Base-by-base conservation (phyloP, 306 rosid genomes). In the Vachellia collinsii region DNA sequence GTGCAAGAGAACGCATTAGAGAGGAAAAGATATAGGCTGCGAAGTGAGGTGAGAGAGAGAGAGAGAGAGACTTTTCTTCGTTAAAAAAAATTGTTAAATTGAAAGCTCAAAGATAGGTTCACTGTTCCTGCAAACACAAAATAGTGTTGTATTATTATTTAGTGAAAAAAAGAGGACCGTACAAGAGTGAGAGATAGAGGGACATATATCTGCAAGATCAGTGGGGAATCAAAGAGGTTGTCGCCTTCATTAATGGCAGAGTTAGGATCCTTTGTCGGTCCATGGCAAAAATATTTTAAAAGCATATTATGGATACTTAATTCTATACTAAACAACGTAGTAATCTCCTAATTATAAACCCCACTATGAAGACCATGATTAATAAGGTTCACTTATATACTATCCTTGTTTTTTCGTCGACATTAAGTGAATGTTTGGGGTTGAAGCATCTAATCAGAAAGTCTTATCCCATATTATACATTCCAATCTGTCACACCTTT, bases 201-300 rank as follows among this genome's bases (percentile, higher is more conserved):
- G 87, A 91, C 83, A 91, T 82, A 71, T 85, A 72, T 86, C 89
- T 86, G 90, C 93, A 87, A 85, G 84, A 90, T 90, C 93, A 88
- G 86, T 85, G 82, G 87, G 86, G 97, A 88, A 91, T 91, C 89
- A 62, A 88, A 86, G 85, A 84, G 66, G 59, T 85, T 94, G 98
- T 91, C 97, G 85, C 89, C 93, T 88, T 86, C 89, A 91, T 75
- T 91, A 88, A 88, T 86, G 94, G 94, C 97, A 92, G 85, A 89
- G 81, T 80, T 88, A 65, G 88, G 88, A 89, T 84, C 78, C 59
- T 66, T 83, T 90, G 97, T 94, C 98, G 94, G 92, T 88, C 85
- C 76, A 83, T 74, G 81, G 46, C 39, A 14, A 8, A 8, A 22
- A 54, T 19, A n/a, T 6, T 6, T 83, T 73, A 64, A 59, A 81